Percentiles rank a stretch among this genome's conserved stretches.
These are phyloP conservation scores for Amaranthus palmeri DNA, from an alignment of 148 eudicot genomes.

Conservation along the genomic window DNA sequence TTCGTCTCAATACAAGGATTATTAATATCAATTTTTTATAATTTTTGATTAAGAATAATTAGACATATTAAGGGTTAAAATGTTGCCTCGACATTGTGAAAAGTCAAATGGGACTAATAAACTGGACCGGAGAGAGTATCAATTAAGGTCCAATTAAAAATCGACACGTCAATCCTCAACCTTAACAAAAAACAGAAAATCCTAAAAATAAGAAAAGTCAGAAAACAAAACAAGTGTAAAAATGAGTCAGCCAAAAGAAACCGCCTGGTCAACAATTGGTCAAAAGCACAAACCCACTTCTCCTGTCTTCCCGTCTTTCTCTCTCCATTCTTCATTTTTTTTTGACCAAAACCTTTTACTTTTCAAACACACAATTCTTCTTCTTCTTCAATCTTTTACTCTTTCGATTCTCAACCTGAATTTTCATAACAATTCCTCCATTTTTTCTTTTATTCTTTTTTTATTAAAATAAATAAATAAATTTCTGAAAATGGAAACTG, in stretches of 20 bases:
- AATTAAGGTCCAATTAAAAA: neutral
- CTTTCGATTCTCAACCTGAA: neutral
- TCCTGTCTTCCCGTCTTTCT: neutral
- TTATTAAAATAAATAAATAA: neutral
- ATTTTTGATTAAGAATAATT: no score
- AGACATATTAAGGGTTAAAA: no score
- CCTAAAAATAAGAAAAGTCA: neutral
- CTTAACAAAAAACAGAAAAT: neutral
- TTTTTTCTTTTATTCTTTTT: neutral
- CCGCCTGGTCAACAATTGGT: conserved; percentile 32
- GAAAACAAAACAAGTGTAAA: conserved; percentile 5
- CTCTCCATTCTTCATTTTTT: neutral
- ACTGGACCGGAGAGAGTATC: no score
- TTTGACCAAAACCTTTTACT: neutral
- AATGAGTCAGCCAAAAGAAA: conserved; percentile 31
- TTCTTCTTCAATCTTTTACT: neutral
- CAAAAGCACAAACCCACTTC: conserved; percentile 19
- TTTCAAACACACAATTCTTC: conserved; percentile 9
- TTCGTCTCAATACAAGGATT: no score
- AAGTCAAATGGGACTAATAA: no score
- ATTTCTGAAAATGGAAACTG: conserved; percentile 15
- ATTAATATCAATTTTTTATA: no score
- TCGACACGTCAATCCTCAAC: neutral
- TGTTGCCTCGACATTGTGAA: no score
- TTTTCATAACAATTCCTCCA: neutral